Evolutionary conservation across 441 rosid genomes (phyloP), one percentile per base, ranked within the genome.

Genomic region (Adansonia rubrostipa): DNA sequence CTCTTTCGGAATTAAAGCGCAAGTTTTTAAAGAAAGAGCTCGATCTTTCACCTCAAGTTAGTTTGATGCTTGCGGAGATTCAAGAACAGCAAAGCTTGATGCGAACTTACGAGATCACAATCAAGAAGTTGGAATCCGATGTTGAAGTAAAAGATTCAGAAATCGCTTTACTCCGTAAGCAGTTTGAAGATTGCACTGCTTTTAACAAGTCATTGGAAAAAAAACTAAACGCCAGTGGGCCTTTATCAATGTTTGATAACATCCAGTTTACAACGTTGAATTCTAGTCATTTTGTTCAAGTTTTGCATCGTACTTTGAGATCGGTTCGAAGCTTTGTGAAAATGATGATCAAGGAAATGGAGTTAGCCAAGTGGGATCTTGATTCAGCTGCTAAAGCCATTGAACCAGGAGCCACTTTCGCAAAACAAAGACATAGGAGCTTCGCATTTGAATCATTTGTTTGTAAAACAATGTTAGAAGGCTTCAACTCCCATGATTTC

Each of bases 71-170:
- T 0, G 92, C 95, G 1, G 93, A 91, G 86, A 87, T 91, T 78
- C 93, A 88, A 17, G 95, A 91, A 75, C 95, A 91, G 75, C 95
- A 91, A 85, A 87, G 91, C 65, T 80, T 91, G 82, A 86, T 91
- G 87, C 87, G 80, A 77, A 91, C 90, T n/a, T 91, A 86, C 72
- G 92, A 86, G 80, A 86, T 91, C 80, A 86, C 90, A 0, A 82
- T 86, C 54, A 89, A 85, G 84, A 91, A 91, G 58, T 69, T 91
- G 66, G 92, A 89, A 63, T 70, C 86, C 1, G 87, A 88, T 36
- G 81, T 56, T 33, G 84, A 78, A 2, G 76, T 50, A 74, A 91
- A 86, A 79, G 85, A 78, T 28, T 74, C 69, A 14, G 85, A 75
- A 14, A 76, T 86, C 63, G 78, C 79, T 58, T 77, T 75, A 24